Percentiles rank a stretch among this genome's conserved stretches.
These are phyloP conservation scores for Candida gorgasii DNA, from an alignment of 805 yeast genomes.

Conservation along the genomic window DNA sequence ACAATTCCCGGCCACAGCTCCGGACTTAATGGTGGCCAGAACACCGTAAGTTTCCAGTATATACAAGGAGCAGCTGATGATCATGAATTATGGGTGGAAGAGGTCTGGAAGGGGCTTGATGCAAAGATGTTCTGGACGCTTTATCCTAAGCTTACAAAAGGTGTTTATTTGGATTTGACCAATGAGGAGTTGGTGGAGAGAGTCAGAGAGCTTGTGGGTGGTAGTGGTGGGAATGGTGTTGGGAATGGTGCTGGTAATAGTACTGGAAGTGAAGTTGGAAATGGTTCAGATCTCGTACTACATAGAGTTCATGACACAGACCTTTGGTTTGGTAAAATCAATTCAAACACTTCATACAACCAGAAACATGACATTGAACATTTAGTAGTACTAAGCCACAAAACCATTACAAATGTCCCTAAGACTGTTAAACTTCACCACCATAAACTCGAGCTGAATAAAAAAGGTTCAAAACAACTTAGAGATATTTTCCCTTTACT, in stretches of 20 bases:
- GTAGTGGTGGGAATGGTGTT: too few species aligned
- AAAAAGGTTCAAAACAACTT: slow-evolving; percentile 67
- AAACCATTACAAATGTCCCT: slow-evolving; percentile 12
- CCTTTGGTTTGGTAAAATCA: slow-evolving; percentile 28
- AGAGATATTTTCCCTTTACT: slow-evolving; percentile 50
- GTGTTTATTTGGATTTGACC: neutral
- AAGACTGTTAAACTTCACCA: slow-evolving; percentile 13
- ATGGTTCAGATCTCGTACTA: neutral
- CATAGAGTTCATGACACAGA: slow-evolving; percentile 21
- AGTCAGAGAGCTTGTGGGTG: slow-evolving; percentile 17
- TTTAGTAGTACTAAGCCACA: slow-evolving; percentile 28
- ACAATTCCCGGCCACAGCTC: neutral
- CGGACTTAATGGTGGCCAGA: too few species aligned
- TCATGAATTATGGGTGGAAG: slow-evolving; percentile 75
- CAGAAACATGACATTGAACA: neutral
- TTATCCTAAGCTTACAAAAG: neutral
- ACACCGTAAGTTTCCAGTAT: slow-evolving; percentile 39
- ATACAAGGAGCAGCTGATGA: slow-evolving; percentile 96
- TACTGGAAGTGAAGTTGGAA: neutral
- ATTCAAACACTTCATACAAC: slow-evolving; percentile 14
- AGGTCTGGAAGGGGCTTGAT: slow-evolving; percentile 47
- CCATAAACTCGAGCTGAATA: slow-evolving; percentile 36
- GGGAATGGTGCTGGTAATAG: too few species aligned
- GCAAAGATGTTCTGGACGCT: slow-evolving; percentile 31
- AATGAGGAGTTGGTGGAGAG: slow-evolving; percentile 10